A percentile compares a stretch with the other conserved stretches of the same genome.
Conservation (phyloP, 225 moss, liverwort and hornwort species). For the Ulota crispa region DNA sequence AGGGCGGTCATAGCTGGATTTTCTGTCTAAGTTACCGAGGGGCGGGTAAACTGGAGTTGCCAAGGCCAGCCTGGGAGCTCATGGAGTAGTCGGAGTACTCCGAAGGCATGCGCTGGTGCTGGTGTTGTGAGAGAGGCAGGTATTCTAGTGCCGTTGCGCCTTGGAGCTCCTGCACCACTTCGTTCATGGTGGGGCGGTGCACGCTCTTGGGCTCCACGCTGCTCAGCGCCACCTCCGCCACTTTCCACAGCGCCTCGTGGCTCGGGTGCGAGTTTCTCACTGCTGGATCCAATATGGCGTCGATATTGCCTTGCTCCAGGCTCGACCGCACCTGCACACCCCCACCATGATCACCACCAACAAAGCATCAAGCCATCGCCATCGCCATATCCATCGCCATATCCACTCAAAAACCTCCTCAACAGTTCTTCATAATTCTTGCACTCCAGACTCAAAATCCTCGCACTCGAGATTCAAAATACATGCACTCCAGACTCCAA, state of each 20-base stretch:
- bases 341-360: background rate
- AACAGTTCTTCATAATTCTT: background rate
- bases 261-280: constrained; percentile 3
- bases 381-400: background rate
- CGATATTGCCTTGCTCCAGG: constrained; percentile 35
- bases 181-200: constrained; percentile 44
- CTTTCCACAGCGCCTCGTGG: constrained; percentile 42
- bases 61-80: background rate
- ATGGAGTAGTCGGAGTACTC: background rate
- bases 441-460: too few relatives aligned
- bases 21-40: background rate
- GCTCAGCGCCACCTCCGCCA: constrained; percentile 52
- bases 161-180: constrained; percentile 32
- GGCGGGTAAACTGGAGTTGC: background rate
- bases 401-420: background rate
- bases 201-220: constrained; percentile 46
- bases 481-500: background rate
- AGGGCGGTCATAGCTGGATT: background rate
- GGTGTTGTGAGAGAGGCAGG: background rate
- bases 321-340: constrained; percentile 25
- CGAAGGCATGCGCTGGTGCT: background rate
- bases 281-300: constrained; percentile 43
- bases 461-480: too few relatives aligned
- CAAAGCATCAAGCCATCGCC: background rate
- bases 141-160: background rate